Percentiles rank a stretch among this genome's conserved stretches.
Conservation (phyloP, 1,284 basidiomycete species). For the Moesziomyces sp. region DNA sequence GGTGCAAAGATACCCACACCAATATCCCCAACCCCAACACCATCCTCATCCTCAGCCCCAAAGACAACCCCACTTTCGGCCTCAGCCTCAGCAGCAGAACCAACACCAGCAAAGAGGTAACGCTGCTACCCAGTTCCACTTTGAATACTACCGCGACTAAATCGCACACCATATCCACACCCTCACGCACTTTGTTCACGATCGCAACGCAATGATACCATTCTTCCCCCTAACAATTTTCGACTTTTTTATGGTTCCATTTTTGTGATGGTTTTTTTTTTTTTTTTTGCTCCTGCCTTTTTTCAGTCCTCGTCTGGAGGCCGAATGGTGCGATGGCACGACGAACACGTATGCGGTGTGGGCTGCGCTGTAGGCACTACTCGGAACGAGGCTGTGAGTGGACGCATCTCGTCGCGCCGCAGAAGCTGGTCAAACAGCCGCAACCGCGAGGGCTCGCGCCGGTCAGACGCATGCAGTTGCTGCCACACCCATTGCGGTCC, state of each 20-base stretch:
- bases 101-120: background rate
- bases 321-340: background rate
- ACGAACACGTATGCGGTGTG: background rate
- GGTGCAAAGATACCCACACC: background rate
- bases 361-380: conserved; percentile 14
- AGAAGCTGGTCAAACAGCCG: conserved; percentile 23
- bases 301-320: background rate
- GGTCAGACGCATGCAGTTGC: too few species aligned
- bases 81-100: conserved; percentile 3
- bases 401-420: conserved; percentile 15
- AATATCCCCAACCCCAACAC: background rate
- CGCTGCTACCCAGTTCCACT: conserved; percentile 14
- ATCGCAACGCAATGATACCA: too few species aligned
- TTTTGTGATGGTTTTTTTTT: background rate
- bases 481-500: too few species aligned
- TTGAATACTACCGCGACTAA: conserved; percentile 26
- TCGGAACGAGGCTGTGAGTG: conserved; percentile 15
- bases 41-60: background rate
- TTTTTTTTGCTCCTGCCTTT: background rate
- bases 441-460: too few species aligned
- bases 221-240: too few species aligned
- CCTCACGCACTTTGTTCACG: too few species aligned
- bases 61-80: background rate
- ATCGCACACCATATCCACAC: too few species aligned
- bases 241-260: too few species aligned